Evolutionary conservation across 345 rosid species (phyloP), one percentile per base, ranked within the genome.

Genomic region (Populus ilicifolia): DNA sequence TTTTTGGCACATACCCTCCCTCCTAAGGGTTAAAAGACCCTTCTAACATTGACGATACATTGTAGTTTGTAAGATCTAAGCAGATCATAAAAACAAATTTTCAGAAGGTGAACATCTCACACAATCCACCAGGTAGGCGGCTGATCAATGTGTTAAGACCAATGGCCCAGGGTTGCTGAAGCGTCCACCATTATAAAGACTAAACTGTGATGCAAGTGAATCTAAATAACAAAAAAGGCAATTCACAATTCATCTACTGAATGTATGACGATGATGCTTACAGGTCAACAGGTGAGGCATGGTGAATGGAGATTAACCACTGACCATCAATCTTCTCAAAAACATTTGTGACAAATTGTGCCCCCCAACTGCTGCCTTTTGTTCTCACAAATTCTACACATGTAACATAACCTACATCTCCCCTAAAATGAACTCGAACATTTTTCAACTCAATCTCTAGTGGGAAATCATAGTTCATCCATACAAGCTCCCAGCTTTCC

Each of bases 401-500:
- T 9, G 90, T 90, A 36, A 93, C 90, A 74, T 92, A 96, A 38
- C 99, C 96, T 9, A 90, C 68, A 50, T 90, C 88, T 3, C 98
- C 98, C 77, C 90, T 77, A 74, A 93, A 96, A 83, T 91, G 97
- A 84, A 84, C 92, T 38, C 75, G 80, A 9, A 87, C 85, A 61
- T 89, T 91, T 82, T 90, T 90, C 83, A 92, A 77, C 78, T 91
- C 93, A 2, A 96, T 93, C 63, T 89, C 87, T 29, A 92, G 81
- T 0, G 98, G 99, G 77, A 92, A 93, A 67, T 93, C 95, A 41
- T 91, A 94, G 84, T 93, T 88, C 90, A 87, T 88, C 99, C 96
- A 89, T 41, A 96, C 97, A 81, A 89, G 79, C 69, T 92, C 97
- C 98, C 98, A 93, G 84, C 99, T 96, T 75, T 93, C 98, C 85